Evolutionary conservation across 257 asterid genomes (phyloP).

Genomic region (Sherardia arvensis): DNA sequence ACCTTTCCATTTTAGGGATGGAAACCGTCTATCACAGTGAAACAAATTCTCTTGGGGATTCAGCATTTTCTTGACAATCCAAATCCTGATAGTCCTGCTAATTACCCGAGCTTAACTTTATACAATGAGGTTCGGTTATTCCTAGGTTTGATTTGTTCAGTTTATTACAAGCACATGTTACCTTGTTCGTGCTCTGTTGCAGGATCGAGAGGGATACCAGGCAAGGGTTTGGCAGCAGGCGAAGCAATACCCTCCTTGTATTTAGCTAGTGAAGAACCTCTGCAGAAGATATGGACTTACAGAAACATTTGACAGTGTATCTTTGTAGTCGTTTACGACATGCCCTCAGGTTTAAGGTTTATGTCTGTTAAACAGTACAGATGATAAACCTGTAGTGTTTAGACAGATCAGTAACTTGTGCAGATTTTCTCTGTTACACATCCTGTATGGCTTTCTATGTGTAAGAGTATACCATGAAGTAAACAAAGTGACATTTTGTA

Average conservation of each 20-base stretch:
- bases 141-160: not conserved
- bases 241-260: slow-evolving; percentile 24
- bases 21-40: slow-evolving; percentile 35
- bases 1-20: slow-evolving; percentile 23
- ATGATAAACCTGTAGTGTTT: too few relatives aligned
- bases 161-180: not conserved
- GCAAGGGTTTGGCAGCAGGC: slow-evolving; percentile 32
- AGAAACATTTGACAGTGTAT: too few relatives aligned
- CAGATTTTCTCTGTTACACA: too few relatives aligned
- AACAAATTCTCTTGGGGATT: slow-evolving; percentile 32
- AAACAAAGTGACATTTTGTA: too few relatives aligned
- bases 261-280: too few relatives aligned
- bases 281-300: too few relatives aligned
- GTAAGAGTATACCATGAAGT: too few relatives aligned
- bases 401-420: too few relatives aligned
- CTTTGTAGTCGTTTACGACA: too few relatives aligned
- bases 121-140: slow-evolving; percentile 13
- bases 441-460: too few relatives aligned
- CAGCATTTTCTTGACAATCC: slow-evolving; percentile 34
- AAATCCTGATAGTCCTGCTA: slow-evolving; percentile 30
- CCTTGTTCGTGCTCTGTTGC: slow-evolving; percentile 3
- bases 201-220: slow-evolving; percentile 27
- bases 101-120: slow-evolving; percentile 18
- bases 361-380: too few relatives aligned
- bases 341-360: too few relatives aligned